Evolutionary conservation across 768 basidiomycete genomes (phyloP).

Genomic region (Exsudoporus frostii): DNA sequence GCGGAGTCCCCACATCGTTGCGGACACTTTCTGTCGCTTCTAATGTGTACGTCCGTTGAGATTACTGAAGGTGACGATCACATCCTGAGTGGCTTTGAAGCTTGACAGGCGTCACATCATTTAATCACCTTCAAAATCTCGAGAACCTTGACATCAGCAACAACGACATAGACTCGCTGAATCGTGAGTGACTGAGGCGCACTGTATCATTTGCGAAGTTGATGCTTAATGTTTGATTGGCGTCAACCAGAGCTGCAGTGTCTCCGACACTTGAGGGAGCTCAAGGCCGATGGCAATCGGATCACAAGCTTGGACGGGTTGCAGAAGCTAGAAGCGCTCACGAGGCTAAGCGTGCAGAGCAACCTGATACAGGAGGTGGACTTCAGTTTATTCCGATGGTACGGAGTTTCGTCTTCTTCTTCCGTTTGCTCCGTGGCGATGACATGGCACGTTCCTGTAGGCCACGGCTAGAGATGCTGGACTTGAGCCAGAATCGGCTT

Average conservation of each 20-base stretch:
- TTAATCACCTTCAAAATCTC: conserved; percentile 79
- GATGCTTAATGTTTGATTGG: conserved; percentile 6
- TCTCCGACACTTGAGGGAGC: conserved; percentile 81
- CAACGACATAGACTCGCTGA: conserved; percentile 85
- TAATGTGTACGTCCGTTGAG: conserved; percentile 51
- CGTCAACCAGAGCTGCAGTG: conserved; percentile 68
- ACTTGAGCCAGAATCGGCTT: conserved; percentile 76
- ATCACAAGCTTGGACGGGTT: conserved; percentile 75
- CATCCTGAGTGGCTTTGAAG: conserved; percentile 38
- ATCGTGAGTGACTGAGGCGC: conserved; percentile 53
- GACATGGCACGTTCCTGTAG: conserved; percentile 19
- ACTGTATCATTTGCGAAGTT: not conserved
- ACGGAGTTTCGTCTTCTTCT: conserved; percentile 8
- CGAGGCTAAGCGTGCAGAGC: conserved; percentile 77
- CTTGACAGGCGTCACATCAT: conserved; percentile 83
- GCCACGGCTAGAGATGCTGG: conserved; percentile 75
- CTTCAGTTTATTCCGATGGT: conserved; percentile 67
- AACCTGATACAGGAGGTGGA: conserved; percentile 68
- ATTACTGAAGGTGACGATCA: conserved; percentile 8
- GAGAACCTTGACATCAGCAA: conserved; percentile 88
- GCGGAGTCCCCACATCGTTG: conserved; percentile 67
- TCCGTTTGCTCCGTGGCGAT: conserved; percentile 8
- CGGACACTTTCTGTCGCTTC: conserved; percentile 76
- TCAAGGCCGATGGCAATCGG: conserved; percentile 85
- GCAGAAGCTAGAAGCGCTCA: conserved; percentile 73